Conservation (phyloP, 2,329 filamentous ascomycete species). For the Phoma sp. region DNA sequence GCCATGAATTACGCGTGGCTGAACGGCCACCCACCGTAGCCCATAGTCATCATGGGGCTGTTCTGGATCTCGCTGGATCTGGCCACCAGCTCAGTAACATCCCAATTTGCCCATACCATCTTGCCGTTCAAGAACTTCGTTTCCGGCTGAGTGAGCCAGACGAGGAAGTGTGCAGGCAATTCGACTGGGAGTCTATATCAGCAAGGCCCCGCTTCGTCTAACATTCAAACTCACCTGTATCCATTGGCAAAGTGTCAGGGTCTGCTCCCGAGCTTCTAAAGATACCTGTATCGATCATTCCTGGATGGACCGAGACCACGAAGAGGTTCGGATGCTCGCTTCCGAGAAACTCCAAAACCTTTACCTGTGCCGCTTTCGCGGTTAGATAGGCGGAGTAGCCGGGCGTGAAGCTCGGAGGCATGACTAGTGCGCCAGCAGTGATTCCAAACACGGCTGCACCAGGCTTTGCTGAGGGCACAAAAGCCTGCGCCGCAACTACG, state of each 20-base stretch:
- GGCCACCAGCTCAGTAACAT: conserved; percentile 29
- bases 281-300: conserved; percentile 44
- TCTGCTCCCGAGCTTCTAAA: conserved; percentile 17
- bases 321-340: conserved; percentile 45
- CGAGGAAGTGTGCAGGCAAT: conserved; percentile 1
- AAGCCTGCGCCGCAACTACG: conserved; percentile 20
- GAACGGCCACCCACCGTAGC: conserved; percentile 19
- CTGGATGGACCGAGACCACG: conserved; percentile 43
- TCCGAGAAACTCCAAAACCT: conserved; percentile 40
- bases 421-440: conserved; percentile 20
- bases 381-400: background rate
- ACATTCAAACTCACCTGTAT: conserved; percentile 20
- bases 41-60: conserved; percentile 21
- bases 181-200: conserved; percentile 3
- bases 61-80: conserved; percentile 25
- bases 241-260: conserved; percentile 20
- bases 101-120: conserved; percentile 31
- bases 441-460: conserved; percentile 2
- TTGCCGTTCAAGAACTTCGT: conserved; percentile 28
- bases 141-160: conserved; percentile 7
- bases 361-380: conserved; percentile 8
- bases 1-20: no score
- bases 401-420: background rate
- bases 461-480: conserved; percentile 21
- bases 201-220: background rate